Evolutionary conservation across 2,329 filamentous ascomycete genomes (phyloP).

Genomic region (Clarireedia paspali): DNA sequence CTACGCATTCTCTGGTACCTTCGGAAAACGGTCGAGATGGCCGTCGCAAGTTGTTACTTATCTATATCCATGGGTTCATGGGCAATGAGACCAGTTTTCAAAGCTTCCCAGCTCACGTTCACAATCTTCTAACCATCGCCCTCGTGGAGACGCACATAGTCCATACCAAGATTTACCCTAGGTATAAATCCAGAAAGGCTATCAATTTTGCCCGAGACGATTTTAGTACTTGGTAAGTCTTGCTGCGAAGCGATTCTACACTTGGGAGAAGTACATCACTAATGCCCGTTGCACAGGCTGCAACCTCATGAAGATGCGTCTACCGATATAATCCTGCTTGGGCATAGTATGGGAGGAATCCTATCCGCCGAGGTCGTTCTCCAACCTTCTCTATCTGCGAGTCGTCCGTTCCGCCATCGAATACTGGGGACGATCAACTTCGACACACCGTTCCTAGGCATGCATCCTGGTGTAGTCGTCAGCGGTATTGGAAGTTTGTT

Average conservation of each 20-base stretch:
- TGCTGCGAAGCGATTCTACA: neutral
- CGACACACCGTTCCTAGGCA: slow-evolving; percentile 79
- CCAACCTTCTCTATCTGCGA: slow-evolving; percentile 31
- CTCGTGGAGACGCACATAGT: slow-evolving; percentile 69
- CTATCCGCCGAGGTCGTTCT: slow-evolving; percentile 73
- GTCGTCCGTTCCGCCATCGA: slow-evolving; percentile 54
- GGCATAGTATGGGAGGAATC: slow-evolving; percentile 86
- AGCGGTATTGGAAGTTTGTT: slow-evolving; percentile 77
- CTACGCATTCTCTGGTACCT: slow-evolving; percentile 28
- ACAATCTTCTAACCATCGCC: slow-evolving; percentile 60
- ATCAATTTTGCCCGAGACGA: slow-evolving; percentile 70
- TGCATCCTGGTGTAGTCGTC: slow-evolving; percentile 82
- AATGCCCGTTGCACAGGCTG: slow-evolving; percentile 41
- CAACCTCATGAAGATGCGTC: slow-evolving; percentile 63
- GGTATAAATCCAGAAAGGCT: slow-evolving; percentile 67
- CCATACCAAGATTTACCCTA: slow-evolving; percentile 79
- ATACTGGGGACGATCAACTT: slow-evolving; percentile 76
- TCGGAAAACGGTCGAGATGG: slow-evolving; percentile 25
- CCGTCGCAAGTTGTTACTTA: slow-evolving; percentile 55
- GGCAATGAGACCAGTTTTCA: slow-evolving; percentile 82
- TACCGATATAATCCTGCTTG: slow-evolving; percentile 75
- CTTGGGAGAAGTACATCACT: slow-evolving; percentile 11
- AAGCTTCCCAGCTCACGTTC: slow-evolving; percentile 81
- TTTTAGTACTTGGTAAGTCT: slow-evolving; percentile 64
- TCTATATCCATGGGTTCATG: slow-evolving; percentile 89